A percentile compares a stretch with the other conserved stretches of the same genome.
Evolutionary conservation across 2,329 filamentous ascomycete species (phyloP).

Genomic region (Cladosporium sp.): DNA sequence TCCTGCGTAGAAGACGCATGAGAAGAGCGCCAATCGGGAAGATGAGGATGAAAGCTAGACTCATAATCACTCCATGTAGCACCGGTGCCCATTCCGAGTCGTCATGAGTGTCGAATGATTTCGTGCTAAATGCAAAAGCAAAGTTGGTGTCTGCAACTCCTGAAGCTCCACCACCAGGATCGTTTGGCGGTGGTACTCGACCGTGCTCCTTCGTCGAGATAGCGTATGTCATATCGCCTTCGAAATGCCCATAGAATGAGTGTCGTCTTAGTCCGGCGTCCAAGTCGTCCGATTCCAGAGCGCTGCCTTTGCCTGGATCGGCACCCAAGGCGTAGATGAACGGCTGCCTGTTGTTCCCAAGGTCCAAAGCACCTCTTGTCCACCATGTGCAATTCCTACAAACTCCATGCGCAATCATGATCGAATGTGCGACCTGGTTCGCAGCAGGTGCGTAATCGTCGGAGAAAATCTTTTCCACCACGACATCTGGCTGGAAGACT

Average conservation of each 20-base stretch:
- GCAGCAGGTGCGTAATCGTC: slow-evolving; percentile 21
- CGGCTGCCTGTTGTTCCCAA: slow-evolving; percentile 29
- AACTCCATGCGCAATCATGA: slow-evolving; percentile 31
- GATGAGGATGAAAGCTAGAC: slow-evolving; percentile 37
- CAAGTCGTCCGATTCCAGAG: slow-evolving; percentile 30
- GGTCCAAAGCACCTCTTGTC: slow-evolving; percentile 34
- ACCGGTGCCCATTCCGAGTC: slow-evolving; percentile 28
- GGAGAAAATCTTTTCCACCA: slow-evolving; percentile 27
- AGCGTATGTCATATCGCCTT: slow-evolving; percentile 40
- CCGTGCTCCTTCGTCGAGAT: slow-evolving; percentile 23
- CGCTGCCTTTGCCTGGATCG: slow-evolving; percentile 24
- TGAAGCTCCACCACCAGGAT: slow-evolving; percentile 35
- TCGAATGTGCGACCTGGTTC: slow-evolving; percentile 20
- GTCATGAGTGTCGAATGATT: slow-evolving; percentile 22
- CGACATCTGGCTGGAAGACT: slow-evolving; percentile 29
- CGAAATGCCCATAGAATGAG: slow-evolving; percentile 40
- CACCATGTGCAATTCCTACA: slow-evolving; percentile 37
- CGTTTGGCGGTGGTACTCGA: slow-evolving; percentile 15
- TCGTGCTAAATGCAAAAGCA: slow-evolving; percentile 26
- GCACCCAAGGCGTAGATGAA: slow-evolving; percentile 46
- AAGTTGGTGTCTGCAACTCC: slow-evolving; percentile 22
- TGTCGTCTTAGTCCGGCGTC: slow-evolving; percentile 39
- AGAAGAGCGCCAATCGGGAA: slow-evolving; percentile 39
- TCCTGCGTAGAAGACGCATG: slow-evolving; percentile 39
- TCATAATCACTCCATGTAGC: slow-evolving; percentile 36